These are phyloP conservation scores for Penicillium turbatum DNA, from an alignment of 495 filamentous ascomycete species.

Conservation along the genomic window DNA sequence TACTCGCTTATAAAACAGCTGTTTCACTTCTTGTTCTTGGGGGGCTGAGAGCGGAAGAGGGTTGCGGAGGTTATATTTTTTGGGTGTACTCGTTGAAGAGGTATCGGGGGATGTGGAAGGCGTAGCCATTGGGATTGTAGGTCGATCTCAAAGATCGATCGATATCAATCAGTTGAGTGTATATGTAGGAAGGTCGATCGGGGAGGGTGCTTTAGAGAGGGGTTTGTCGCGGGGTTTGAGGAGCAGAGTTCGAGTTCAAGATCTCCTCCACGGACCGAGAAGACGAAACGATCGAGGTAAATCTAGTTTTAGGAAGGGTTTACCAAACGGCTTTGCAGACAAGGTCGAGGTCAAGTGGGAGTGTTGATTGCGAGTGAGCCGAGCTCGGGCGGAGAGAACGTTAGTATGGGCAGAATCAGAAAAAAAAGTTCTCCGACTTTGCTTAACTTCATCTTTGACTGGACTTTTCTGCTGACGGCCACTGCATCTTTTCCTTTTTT, in stretches of 20 bases:
- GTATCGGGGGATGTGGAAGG: conserved; percentile 21
- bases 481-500: background rate
- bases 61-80: conserved; percentile 56
- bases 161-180: conserved; percentile 12
- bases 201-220: background rate
- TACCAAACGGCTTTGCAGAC: background rate
- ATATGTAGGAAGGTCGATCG: conserved; percentile 9
- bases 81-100: conserved; percentile 13
- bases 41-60: conserved; percentile 87
- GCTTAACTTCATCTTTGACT: conserved; percentile 9
- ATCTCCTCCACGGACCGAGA: background rate
- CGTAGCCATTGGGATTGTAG: conserved; percentile 23
- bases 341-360: conserved; percentile 8
- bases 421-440: conserved; percentile 25
- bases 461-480: conserved; percentile 4
- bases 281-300: background rate
- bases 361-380: conserved; percentile 29
- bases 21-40: conserved; percentile 86
- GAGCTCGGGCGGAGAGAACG: conserved; percentile 26
- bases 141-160: conserved; percentile 20
- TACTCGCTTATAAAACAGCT: conserved; percentile 86
- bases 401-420: conserved; percentile 14
- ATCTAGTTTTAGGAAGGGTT: background rate
- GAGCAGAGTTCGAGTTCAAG: no score
- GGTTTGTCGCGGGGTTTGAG: background rate